Evolutionary conservation across 257 asterid genomes (phyloP), one percentile per base, ranked within the genome.

Genomic region (Nicotiana tabacum): DNA sequence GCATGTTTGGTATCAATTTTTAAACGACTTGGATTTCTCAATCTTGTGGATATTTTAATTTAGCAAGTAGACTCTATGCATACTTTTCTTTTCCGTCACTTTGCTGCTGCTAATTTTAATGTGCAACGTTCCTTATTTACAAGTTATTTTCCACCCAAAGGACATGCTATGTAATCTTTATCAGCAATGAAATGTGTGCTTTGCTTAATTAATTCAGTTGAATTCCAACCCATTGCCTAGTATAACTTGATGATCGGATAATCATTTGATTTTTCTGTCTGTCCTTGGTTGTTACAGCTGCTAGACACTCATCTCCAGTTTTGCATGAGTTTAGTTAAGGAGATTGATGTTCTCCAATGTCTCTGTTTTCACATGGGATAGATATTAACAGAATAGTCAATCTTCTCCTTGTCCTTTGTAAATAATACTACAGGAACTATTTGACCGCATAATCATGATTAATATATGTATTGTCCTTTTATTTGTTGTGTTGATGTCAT

Each of bases 201-300:
- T 16, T 67, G 51, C 35, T 33, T 67, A 51, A 67, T 67, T 67
- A 33, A 3, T 33, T 67, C 27, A 67, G 51, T 33, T 35, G 24
- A 33, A 67, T 67, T 33, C 27, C 24, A 76, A 76, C 13, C 43
- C 62, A 27, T 51, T 74, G 15, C 3, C 7, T 51, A 76, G 64
- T 76, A 39, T 55, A 76, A 76, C 80, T 76, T 76, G 64, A 76
- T 74, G 80, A 74, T 27, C 29, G 64, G 46, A 76, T 51, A 27
- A 2, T 33, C 64, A 15, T 51, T 27, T 46, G 27, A 37, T 32
- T 76, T 27, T 76, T 37, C 48, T 43, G 48, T 74, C 15, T 29
- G 3, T 48, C 30, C 1, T 51, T 76, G 62, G 64, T 51, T 76
- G 80, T 76, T 51, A 15, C 80, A 15, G 16, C 2, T 1, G 27